Evolutionary conservation across 306 rosid species (phyloP).

Genomic region (Elaeagnus macrophylla): DNA sequence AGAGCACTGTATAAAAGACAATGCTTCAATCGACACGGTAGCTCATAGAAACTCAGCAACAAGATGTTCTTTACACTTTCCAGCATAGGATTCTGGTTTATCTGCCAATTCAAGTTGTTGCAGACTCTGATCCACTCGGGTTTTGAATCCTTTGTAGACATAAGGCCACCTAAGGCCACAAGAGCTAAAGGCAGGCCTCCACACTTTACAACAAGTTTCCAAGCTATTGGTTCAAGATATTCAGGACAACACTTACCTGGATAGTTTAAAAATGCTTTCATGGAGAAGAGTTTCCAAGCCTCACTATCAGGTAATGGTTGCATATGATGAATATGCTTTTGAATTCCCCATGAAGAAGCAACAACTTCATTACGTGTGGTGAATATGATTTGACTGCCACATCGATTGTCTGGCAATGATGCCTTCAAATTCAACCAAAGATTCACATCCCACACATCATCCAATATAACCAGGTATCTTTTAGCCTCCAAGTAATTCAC

Average conservation of each 20-base stretch:
- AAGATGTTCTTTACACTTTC: too few species aligned
- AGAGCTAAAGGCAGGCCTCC: constrained; percentile 18
- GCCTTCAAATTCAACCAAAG: constrained; percentile 1
- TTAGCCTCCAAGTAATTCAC: constrained; percentile 2
- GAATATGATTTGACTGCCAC: too few species aligned
- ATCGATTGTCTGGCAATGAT: not conserved
- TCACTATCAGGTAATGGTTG: too few species aligned
- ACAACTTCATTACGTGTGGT: too few species aligned
- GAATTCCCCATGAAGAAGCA: too few species aligned
- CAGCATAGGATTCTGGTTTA: constrained; percentile 1
- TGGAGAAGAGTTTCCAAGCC: constrained; percentile 20
- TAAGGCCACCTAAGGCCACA: constrained; percentile 14
- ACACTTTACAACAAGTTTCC: constrained; percentile 7
- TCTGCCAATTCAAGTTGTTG: constrained; percentile 7
- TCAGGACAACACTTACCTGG: constrained; percentile 2
- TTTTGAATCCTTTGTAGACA: too few species aligned
- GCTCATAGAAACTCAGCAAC: not conserved
- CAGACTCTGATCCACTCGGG: constrained; percentile 7
- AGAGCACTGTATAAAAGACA: constrained; percentile 14
- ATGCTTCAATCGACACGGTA: constrained; percentile 3
- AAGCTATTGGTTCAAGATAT: constrained; percentile 5
- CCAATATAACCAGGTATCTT: constrained; percentile 11
- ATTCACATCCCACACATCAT: constrained; percentile 17
- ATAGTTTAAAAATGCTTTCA: constrained; percentile 13
- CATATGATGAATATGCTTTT: too few species aligned